These are phyloP conservation scores for Clarkia xantiana DNA, from an alignment of 345 rosid species.

Conservation along the genomic window DNA sequence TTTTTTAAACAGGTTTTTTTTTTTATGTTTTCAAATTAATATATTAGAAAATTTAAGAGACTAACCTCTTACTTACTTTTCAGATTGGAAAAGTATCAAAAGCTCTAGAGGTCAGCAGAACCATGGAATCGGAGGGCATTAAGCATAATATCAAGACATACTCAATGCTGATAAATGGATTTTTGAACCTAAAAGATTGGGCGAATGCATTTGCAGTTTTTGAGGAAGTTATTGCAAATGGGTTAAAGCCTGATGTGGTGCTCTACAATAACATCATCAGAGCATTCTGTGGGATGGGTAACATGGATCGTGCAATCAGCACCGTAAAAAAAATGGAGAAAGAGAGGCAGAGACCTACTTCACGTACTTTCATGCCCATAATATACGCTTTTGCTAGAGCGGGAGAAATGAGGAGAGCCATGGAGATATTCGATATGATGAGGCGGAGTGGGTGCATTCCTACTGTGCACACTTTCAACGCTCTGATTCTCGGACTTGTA, in stretches of 20 bases:
- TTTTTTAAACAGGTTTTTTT: no score
- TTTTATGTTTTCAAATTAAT: no score
- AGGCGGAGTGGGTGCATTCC: slow-evolving; percentile 88
- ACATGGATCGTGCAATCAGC: slow-evolving; percentile 76
- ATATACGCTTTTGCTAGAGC: slow-evolving; percentile 70
- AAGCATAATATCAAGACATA: slow-evolving; percentile 88
- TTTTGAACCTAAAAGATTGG: slow-evolving; percentile 84
- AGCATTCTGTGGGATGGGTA: slow-evolving; percentile 97
- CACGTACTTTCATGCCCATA: slow-evolving; percentile 86
- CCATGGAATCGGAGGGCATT: slow-evolving; percentile 62
- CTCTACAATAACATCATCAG: slow-evolving; percentile 71
- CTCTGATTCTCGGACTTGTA: slow-evolving; percentile 77
- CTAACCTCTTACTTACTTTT: neutral
- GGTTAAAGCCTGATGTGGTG: slow-evolving; percentile 75
- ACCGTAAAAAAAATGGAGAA: slow-evolving; percentile 83
- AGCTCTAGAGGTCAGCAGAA: slow-evolving; percentile 70
- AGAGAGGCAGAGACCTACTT: slow-evolving; percentile 64
- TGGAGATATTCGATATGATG: slow-evolving; percentile 82
- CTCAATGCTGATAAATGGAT: slow-evolving; percentile 91
- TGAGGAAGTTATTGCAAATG: slow-evolving; percentile 64
- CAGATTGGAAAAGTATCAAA: slow-evolving; percentile 78
- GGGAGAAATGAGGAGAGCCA: slow-evolving; percentile 68
- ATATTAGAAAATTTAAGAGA: no score
- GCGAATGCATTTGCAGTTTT: slow-evolving; percentile 79
- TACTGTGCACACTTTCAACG: slow-evolving; percentile 81